Evolutionary conservation across 306 rosid species (phyloP), one percentile per base, ranked within the genome.

Genomic region (Castanea crenata): DNA sequence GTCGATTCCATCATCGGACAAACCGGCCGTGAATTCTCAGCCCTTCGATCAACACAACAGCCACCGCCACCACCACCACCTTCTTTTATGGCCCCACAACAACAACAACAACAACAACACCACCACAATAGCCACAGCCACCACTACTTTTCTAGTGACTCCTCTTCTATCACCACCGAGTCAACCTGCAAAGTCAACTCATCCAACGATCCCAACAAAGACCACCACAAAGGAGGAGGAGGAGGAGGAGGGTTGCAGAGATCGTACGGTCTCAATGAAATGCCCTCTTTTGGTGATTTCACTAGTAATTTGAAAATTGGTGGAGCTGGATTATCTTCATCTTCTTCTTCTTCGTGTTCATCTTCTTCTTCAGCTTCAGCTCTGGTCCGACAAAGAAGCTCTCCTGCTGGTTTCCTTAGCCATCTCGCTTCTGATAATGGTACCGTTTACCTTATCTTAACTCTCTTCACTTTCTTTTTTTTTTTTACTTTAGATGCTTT

Each of bases 371-470:
- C 46, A 2, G 46, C 86, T 5, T 84, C 90, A 3, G 76, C 89
- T 73, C 76, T 93, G 87, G 80, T 91, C 49, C 92, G 99, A 32
- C 99, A 95, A 92, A 87, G 86, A 78, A 95, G 99, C 86, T 91
- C 99, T 4, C 99, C 99, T 18, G 94, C 99, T 20, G 98, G 94
- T 19, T 91, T 95, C 76, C 86, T 90, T 69, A 71, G 86, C 83
- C 91, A 92, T 27, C 88, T 90, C 76, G 62, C 86, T 34, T 20
- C 83, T 8, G 79, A 68, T 11, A 89, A 73, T 65, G 92, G 92
- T 89, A 84, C 31, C 41, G 77, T 78, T 5, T 34, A 3, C 18
- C 9, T 3, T 18, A 1, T 13, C 9, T 46, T n/a, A 11, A 18
- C n/a, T 49, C n/a, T 29, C n/a, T 29, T 71, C 54, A 63, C 5